A percentile compares a stretch with the other conserved stretches of the same genome.
Evolutionary conservation across 2,329 filamentous ascomycete species (phyloP).

Genomic region (Gaeumannomyces tritici): DNA sequence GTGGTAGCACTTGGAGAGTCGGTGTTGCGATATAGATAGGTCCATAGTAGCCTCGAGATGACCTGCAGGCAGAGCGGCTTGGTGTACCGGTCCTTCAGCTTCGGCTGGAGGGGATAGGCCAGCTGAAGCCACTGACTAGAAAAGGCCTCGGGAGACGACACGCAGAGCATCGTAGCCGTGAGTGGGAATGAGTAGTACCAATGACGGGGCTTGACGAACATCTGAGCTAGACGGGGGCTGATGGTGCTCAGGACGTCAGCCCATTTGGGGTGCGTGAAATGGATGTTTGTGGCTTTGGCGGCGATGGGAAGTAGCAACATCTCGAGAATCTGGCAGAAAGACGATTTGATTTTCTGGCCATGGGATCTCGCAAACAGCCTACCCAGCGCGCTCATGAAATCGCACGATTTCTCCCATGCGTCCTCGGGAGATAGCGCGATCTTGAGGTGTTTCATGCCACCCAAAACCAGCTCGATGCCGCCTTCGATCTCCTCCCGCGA

Average conservation of each 20-base stretch:
- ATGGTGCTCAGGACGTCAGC: constrained; percentile 72
- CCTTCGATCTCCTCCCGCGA: constrained; percentile 62
- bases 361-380: constrained; percentile 78
- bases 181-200: constrained; percentile 86
- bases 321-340: constrained; percentile 88
- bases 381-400: constrained; percentile 75
- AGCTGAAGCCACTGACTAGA: constrained; percentile 79
- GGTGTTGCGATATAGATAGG: constrained; percentile 77
- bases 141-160: constrained; percentile 78
- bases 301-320: constrained; percentile 80
- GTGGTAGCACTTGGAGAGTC: constrained; percentile 60
- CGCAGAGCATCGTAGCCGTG: constrained; percentile 77
- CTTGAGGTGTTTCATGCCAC: constrained; percentile 83
- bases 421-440: constrained; percentile 65
- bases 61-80: constrained; percentile 78
- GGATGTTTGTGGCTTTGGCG: constrained; percentile 62
- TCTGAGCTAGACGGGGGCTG: constrained; percentile 67
- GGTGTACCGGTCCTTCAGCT: constrained; percentile 73
- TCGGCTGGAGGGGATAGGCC: constrained; percentile 66
- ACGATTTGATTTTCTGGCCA: constrained; percentile 82
- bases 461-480: constrained; percentile 76
- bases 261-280: constrained; percentile 79
- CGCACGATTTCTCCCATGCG: constrained; percentile 77
- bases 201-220: constrained; percentile 86
- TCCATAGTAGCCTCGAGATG: constrained; percentile 85